Evolutionary conservation across 1,284 basidiomycete species (phyloP), one percentile per base, ranked within the genome.

Genomic region (Cerioporus squamosus): DNA sequence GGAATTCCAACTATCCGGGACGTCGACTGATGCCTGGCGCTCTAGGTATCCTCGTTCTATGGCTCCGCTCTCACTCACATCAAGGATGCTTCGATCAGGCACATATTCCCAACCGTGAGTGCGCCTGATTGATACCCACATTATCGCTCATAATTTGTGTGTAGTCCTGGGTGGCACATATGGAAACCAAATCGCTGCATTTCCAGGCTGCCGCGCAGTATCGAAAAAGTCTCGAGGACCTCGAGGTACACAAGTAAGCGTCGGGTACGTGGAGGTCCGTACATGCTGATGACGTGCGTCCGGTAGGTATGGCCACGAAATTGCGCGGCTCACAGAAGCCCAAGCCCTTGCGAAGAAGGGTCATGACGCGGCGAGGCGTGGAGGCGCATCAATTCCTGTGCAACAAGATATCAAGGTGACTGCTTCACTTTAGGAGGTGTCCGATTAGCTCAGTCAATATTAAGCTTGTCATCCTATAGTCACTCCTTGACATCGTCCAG

Each of bases 181-280:
- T 97, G 2, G 88, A 90, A 63, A 84, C 91, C 15, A 99, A 99
- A 75, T 77, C 81, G 44, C 78, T 83, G 55, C 97, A 99, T 75
- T 99, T 99, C 70, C 82, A 85, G 44, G 95, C 95, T 1, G 97
- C 93, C 1, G 87, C 97, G 3, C 93, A 95, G 68, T 97, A 90
- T 70, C 83, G 97, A 38, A 91, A 96, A 73, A 92, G 92, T 68
- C 81, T 94, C 58, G 95, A 97, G 55, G 96, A 98, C 69, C 82
- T 94, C n/a, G 94, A 93, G 63, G 84, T 86, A 44, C 90, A 88
- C 73, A 85, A 86, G 90, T 88, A 55, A 43, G 75, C 66, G 18
- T 20, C 22, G 56, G 49, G 49, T 18, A 47, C 39, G 39, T 40
- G 33, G 18, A 52, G 22, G 18, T 18, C 14, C 29, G 33, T 18